phyloP scores from a whole-genome alignment of 306 rosid species.

The Corylus avellana region DNA sequence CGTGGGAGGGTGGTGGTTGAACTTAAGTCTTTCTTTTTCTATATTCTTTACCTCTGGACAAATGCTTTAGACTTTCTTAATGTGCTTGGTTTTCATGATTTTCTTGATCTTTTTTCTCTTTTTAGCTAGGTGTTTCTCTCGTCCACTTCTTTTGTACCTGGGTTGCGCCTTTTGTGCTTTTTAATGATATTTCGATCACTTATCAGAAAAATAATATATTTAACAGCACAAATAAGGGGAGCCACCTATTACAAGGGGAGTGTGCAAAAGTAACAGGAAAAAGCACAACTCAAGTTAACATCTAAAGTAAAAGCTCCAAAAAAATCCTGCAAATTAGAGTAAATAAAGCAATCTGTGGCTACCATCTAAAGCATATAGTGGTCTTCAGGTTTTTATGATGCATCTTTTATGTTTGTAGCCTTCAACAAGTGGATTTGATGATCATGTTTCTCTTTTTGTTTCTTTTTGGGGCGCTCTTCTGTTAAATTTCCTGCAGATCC shows the following conservation, averaged over 20 bases:
- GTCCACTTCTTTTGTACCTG: too few relatives aligned
- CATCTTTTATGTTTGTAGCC: background rate
- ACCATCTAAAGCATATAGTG: background rate
- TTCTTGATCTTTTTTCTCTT: too few relatives aligned
- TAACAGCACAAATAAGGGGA: too few relatives aligned
- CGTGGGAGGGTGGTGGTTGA: too few relatives aligned
- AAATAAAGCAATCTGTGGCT: background rate
- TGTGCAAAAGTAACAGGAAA: background rate
- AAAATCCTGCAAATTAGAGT: background rate
- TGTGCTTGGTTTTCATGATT: too few relatives aligned
- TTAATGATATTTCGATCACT: too few relatives aligned
- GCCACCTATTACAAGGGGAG: background rate
- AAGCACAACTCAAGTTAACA: background rate
- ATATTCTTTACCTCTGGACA: too few relatives aligned
- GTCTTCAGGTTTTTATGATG: background rate
- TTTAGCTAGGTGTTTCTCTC: too few relatives aligned
- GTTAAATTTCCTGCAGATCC: constrained; percentile 66
- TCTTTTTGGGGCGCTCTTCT: constrained; percentile 2
- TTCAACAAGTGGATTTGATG: background rate
- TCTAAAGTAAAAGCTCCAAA: background rate
- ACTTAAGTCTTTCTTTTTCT: too few relatives aligned
- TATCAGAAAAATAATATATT: too few relatives aligned
- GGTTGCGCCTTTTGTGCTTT: too few relatives aligned
- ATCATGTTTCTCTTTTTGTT: background rate
- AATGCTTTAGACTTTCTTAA: too few relatives aligned